Conservation (phyloP, 495 filamentous ascomycete species). For the Ascodesmis nigricans region DNA sequence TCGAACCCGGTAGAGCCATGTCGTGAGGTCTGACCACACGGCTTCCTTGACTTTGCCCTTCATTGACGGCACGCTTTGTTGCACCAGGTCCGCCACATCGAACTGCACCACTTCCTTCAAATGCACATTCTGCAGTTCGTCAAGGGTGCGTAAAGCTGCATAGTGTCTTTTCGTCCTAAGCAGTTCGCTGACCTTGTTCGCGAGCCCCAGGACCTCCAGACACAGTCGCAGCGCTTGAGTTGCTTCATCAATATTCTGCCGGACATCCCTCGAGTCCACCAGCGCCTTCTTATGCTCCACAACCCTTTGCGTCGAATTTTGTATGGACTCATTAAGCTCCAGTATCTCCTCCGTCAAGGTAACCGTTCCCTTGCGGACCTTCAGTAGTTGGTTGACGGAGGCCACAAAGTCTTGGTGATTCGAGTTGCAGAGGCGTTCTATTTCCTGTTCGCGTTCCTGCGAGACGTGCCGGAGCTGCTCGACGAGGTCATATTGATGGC, state of each 20-base stretch:
- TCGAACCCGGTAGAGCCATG: conserved; percentile 88
- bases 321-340: conserved; percentile 78
- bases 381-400: conserved; percentile 79
- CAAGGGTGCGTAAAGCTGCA: conserved; percentile 73
- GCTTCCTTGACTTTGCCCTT: conserved; percentile 84
- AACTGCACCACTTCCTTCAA: conserved; percentile 81
- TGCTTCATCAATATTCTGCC: conserved; percentile 95
- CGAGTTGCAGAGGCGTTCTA: conserved; percentile 80
- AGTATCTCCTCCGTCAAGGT: conserved; percentile 77
- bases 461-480: conserved; percentile 62
- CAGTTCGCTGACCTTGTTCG: conserved; percentile 86
- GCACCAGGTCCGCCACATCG: conserved; percentile 88
- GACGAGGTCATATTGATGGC: conserved; percentile 48
- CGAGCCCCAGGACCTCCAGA: conserved; percentile 70
- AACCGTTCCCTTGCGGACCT: conserved; percentile 72
- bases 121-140: conserved; percentile 91
- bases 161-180: conserved; percentile 85
- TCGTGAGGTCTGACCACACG: conserved; percentile 93
- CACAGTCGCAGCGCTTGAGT: conserved; percentile 73
- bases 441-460: conserved; percentile 66
- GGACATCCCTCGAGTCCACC: conserved; percentile 71
- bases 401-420: conserved; percentile 92
- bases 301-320: conserved; percentile 81
- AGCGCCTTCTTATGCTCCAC: conserved; percentile 85
- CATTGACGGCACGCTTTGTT: conserved; percentile 78